phyloP scores from a whole-genome alignment of 768 basidiomycete species.

The Phlegmacium glaucopus region DNA sequence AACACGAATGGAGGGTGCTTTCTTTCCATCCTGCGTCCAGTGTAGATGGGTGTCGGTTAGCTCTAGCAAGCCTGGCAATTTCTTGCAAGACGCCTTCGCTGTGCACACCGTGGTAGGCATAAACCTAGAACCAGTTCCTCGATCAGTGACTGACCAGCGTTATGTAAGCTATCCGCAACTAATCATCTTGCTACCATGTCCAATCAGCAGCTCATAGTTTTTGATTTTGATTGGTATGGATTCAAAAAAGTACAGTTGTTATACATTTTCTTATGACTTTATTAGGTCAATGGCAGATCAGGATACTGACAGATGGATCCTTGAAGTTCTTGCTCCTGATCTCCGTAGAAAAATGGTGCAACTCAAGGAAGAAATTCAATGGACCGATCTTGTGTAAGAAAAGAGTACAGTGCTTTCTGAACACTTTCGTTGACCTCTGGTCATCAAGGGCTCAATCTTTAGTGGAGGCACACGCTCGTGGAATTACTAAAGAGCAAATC shows the following conservation, averaged over 20 bases:
- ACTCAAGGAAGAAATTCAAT: conserved; percentile 64
- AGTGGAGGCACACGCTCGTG: conserved; percentile 65
- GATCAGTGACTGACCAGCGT: conserved; percentile 6
- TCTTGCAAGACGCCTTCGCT: conserved; percentile 84
- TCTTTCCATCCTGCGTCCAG: conserved; percentile 78
- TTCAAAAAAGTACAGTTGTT: too few species aligned
- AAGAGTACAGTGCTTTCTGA: background rate
- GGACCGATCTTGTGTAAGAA: conserved; percentile 92
- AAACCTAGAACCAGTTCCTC: conserved; percentile 13
- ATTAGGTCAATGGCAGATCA: conserved; percentile 88
- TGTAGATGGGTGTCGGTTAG: conserved; percentile 70
- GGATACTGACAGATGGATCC: conserved; percentile 92
- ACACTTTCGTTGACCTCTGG: background rate
- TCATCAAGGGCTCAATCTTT: conserved; percentile 60
- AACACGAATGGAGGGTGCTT: conserved; percentile 60
- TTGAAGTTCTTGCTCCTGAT: conserved; percentile 83
- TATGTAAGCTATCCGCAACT: conserved; percentile 10
- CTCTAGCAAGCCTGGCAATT: conserved; percentile 68
- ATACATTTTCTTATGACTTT: background rate
- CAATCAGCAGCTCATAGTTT: conserved; percentile 77
- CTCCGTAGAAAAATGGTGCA: conserved; percentile 79
- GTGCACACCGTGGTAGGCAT: conserved; percentile 70
- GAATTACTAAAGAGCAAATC: conserved; percentile 71
- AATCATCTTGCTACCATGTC: conserved; percentile 20
- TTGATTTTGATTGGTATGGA: conserved; percentile 92